A percentile compares a stretch with the other conserved stretches of the same genome.
Conservation (phyloP, 176 grass and related monocot species). For the Chrysopogon serrulatus region DNA sequence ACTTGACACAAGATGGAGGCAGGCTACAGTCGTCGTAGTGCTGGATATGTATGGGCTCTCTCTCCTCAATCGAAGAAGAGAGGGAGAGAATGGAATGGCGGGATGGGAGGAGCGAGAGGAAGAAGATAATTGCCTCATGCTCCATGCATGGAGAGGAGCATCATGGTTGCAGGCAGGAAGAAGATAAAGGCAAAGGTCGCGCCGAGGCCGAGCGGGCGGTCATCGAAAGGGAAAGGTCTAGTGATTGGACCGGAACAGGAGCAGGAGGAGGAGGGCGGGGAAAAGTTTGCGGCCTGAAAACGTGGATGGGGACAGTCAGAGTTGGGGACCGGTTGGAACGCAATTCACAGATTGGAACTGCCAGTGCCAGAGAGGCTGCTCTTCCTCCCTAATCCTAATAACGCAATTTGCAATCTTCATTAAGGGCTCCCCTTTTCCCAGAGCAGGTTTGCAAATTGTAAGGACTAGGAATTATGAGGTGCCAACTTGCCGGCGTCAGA, state of each 20-base stretch:
- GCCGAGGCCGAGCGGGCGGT: conserved; percentile 1
- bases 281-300: conserved; percentile 25
- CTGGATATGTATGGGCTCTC: conserved; percentile 1
- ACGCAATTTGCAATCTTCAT: neutral
- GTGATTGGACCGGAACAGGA: conserved; percentile 34
- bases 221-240: conserved; percentile 39
- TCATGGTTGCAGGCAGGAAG: neutral
- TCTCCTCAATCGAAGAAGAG: neutral
- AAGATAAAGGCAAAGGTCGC: conserved; percentile 30
- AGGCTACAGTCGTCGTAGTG: conserved; percentile 15
- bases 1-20: neutral
- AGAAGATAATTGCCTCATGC: neutral
- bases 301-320: conserved; percentile 38
- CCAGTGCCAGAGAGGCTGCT: neutral
- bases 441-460: neutral
- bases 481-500: neutral
- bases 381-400: no score
- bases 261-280: neutral
- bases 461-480: neutral
- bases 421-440: neutral
- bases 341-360: conserved; percentile 14
- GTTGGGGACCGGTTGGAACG: conserved; percentile 24
- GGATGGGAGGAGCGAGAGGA: neutral
- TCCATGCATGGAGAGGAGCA: neutral
- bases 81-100: neutral